A percentile compares a stretch with the other conserved stretches of the same genome.
phyloP scores from a whole-genome alignment of 257 asterid genomes.

The Forsythia suspensa region DNA sequence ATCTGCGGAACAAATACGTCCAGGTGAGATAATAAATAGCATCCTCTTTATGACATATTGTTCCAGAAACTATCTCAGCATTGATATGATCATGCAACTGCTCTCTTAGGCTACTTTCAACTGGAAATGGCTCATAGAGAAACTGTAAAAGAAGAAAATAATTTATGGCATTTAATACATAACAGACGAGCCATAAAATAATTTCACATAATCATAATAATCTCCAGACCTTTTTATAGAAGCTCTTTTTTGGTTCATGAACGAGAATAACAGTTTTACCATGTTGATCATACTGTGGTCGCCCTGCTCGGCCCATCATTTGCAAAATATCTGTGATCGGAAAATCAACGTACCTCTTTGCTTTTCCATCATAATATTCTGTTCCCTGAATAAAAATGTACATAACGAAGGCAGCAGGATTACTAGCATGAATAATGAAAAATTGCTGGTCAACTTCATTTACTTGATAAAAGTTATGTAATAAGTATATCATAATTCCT shows the following conservation, averaged over 20 bases:
- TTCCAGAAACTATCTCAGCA: conserved; percentile 97
- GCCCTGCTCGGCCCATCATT: conserved; percentile 99
- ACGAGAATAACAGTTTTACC: conserved; percentile 99
- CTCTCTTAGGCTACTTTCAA: conserved; percentile 97
- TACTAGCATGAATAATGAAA: not conserved
- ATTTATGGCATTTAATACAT: conserved; percentile 19
- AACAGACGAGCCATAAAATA: conserved; percentile 6
- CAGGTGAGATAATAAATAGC: conserved; percentile 97
- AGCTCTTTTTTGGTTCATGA: conserved; percentile 98
- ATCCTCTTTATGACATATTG: conserved; percentile 88
- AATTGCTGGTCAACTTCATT: not conserved
- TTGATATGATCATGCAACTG: conserved; percentile 93
- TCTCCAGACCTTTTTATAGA: conserved; percentile 79
- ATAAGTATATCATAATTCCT: not conserved
- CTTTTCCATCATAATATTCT: conserved; percentile 86
- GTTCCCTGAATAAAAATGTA: conserved; percentile 67
- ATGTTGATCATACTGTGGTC: conserved; percentile 97
- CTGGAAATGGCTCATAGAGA: conserved; percentile 98
- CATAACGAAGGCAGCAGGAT: conserved; percentile 10
- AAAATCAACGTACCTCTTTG: conserved; percentile 93
- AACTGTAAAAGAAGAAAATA: conserved; percentile 53
- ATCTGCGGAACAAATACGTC: conserved; percentile 95
- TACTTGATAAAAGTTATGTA: not conserved
- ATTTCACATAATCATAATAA: conserved; percentile 4
- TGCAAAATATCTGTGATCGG: conserved; percentile 96